phyloP scores from a whole-genome alignment of 129 eudicot species.

The Heracleum sosnowskyi region DNA sequence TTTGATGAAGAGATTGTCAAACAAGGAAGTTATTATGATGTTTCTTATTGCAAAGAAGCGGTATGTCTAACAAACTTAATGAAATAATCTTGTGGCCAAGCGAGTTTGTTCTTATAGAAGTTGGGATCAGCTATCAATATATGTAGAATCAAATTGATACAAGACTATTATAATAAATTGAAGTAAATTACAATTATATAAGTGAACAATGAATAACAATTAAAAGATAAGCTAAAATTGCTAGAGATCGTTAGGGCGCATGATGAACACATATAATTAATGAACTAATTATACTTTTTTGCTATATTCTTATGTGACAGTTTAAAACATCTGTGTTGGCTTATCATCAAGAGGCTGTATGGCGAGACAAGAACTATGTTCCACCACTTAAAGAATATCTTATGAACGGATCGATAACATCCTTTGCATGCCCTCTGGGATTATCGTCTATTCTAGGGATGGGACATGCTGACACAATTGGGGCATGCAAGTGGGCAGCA shows the following conservation, averaged over 20 bases:
- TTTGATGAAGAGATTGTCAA: not conserved
- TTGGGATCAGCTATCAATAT: no score
- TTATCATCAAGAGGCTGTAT: not conserved
- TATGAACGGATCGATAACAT: not conserved
- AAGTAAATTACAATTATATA: no score
- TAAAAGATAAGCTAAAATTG: no score
- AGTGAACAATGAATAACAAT: no score
- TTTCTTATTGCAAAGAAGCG: not conserved
- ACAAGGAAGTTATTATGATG: not conserved
- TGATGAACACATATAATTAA: no score
- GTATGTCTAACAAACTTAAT: not conserved
- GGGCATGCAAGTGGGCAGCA: slow-evolving; percentile 6
- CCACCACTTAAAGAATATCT: not conserved
- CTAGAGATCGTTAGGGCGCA: no score
- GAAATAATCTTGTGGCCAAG: not conserved
- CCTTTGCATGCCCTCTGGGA: not conserved
- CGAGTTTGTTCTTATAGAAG: no score
- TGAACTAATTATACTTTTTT: no score
- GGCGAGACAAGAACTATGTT: not conserved
- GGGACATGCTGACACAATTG: slow-evolving; percentile 5
- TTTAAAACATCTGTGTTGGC: not conserved
- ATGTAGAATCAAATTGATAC: no score
- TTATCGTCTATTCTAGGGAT: not conserved
- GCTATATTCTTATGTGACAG: not conserved
- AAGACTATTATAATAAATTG: no score